Evolutionary conservation across 2,329 filamentous ascomycete genomes (phyloP), one percentile per base, ranked within the genome.

Genomic region (Colletotrichum abscissum): DNA sequence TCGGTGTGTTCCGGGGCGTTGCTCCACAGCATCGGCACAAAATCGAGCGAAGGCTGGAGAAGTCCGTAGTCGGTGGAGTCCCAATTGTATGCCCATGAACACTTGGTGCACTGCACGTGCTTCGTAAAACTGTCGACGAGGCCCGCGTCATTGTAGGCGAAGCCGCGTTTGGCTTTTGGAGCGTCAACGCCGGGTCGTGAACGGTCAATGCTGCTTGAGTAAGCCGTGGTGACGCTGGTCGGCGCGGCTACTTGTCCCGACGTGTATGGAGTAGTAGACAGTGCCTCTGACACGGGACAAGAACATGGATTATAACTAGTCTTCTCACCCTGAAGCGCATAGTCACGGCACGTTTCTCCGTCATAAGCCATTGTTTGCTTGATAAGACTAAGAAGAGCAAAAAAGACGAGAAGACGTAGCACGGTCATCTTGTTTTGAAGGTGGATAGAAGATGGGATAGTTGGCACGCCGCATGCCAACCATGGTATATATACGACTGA

Each of bases 21-120:
- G 68, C 88, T 87, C 91, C 89, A 93, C 56, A 93, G 88, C 82
- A 90, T 93, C 74, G 93, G 93, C 70, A 93, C 86, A 84, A 86
- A 95, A 78, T 87, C 85, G 77, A 91, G 78, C 63, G 78, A 79
- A 26, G 80, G 79, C 11, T 77, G 70, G 67, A 86, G 78, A 7
- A 86, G 83, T 42, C 84, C 83, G 71, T 82, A 80, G 58, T 84
- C 78, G 11, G 75, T 75, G 63, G 86, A 86, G 52, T 82, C 90
- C 92, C 92, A 94, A 88, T 93, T 93, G 87, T 93, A 93, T 59
- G 83, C 87, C 90, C 92, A 94, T 58, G 83, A 82, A 78, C 89
- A 85, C n/a, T 52, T 16, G 6, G 63, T 19, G 28, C 52, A 56
- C 52, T 56, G 49, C 63, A 22, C n/a, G 28, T 28, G 14, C 30